These are phyloP conservation scores for Annona squamosa DNA, from an alignment of 164 flowering plant genomes.

Conservation along the genomic window DNA sequence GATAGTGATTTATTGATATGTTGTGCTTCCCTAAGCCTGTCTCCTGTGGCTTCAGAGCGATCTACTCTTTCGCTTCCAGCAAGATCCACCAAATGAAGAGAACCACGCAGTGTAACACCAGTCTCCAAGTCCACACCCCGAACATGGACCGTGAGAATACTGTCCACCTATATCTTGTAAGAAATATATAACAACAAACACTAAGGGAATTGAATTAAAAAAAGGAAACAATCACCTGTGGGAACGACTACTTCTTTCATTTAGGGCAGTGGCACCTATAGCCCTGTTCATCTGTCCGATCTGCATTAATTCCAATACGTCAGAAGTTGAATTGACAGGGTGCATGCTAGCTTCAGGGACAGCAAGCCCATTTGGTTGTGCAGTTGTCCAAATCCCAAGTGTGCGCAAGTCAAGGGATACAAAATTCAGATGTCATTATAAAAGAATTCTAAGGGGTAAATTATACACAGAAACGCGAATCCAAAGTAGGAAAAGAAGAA, in stretches of 20 bases:
- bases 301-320: conserved; percentile 71
- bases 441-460: too few species aligned
- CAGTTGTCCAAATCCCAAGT: conserved; percentile 64
- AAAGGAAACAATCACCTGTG: conserved; percentile 53
- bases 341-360: conserved; percentile 98
- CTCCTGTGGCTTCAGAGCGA: conserved; percentile 89
- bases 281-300: conserved; percentile 74
- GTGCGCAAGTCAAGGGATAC: conserved; percentile 66
- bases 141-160: conserved; percentile 85
- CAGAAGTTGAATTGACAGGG: conserved; percentile 56
- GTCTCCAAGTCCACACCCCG: conserved; percentile 68
- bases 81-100: conserved; percentile 89
- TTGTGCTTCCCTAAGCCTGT: conserved; percentile 88
- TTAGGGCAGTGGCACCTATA: conserved; percentile 88
- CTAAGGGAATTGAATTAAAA: neutral
- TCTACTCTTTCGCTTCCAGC: conserved; percentile 99
- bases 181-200: neutral
- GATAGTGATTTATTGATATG: conserved; percentile 92
- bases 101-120: conserved; percentile 67
- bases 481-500: neutral
- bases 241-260: conserved; percentile 95
- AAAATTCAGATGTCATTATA: neutral
- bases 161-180: conserved; percentile 27
- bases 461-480: neutral
- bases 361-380: conserved; percentile 76